These are phyloP conservation scores for Trametes cubensis DNA, from an alignment of 768 basidiomycete species.

Conservation along the genomic window DNA sequence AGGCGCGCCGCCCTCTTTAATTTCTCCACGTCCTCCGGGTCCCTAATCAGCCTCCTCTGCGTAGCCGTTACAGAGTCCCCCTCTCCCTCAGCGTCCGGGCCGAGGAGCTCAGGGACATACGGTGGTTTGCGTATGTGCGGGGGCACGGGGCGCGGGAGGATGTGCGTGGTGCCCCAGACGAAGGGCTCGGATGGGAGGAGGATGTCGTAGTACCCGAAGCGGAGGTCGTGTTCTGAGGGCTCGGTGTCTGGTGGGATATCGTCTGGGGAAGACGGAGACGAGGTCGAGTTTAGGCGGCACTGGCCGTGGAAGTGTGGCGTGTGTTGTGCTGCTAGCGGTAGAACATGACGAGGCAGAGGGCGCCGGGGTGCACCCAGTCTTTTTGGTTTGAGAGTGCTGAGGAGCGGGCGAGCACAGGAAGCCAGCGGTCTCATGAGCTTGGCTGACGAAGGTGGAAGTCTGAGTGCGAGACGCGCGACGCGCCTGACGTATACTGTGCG, in stretches of 20 bases:
- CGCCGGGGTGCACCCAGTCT: neutral
- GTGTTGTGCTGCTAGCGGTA: neutral
- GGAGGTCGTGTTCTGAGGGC: slow-evolving; percentile 22
- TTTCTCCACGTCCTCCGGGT: slow-evolving; percentile 16
- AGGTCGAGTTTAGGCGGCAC: neutral
- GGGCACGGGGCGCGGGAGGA: slow-evolving; percentile 60
- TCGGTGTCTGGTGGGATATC: slow-evolving; percentile 8
- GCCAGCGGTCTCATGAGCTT: neutral
- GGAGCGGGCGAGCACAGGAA: neutral
- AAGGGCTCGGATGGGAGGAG: slow-evolving; percentile 70
- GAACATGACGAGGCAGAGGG: neutral
- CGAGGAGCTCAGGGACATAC: slow-evolving; percentile 33
- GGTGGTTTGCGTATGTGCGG: slow-evolving; percentile 53
- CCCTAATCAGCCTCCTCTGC: slow-evolving; percentile 14
- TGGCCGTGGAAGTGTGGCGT: neutral
- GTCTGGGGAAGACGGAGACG: neutral
- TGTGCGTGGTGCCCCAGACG: slow-evolving; percentile 64
- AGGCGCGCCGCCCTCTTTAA: slow-evolving; percentile 28
- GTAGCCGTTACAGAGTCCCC: neutral
- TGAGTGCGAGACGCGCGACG: too few species aligned
- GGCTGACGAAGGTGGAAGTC: neutral
- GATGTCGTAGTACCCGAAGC: slow-evolving; percentile 57
- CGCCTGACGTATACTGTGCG: neutral
- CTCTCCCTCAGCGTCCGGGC: neutral
- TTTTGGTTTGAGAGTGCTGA: neutral